Evolutionary conservation across 306 rosid species (phyloP), one percentile per base, ranked within the genome.

Genomic region (Mimosa bimucronata): DNA sequence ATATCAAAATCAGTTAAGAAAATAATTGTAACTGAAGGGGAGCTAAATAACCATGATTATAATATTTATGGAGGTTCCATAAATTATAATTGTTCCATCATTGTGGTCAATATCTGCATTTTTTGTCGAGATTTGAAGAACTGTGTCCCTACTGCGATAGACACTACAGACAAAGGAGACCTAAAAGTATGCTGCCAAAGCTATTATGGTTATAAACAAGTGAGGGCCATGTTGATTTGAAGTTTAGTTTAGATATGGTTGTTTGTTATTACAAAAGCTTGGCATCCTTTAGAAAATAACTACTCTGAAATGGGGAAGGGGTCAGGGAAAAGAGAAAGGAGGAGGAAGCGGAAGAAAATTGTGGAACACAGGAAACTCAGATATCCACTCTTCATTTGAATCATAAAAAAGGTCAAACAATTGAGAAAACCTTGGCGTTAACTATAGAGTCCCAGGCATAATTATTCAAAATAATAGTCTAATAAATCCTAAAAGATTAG

Each of bases 111-210:
- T 23, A 26, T 69, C 46, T 19, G 46, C 70, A 78, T 25, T 55
- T 16, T 52, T 75, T 60, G 73, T 79, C 72, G 31, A 29, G 73
- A 19, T 42, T 23, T 66, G 25, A 21, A n/a, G 73, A 25, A 14
- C 37, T 50, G 19, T 37, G 30, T 52, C 62, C 46, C 8, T 6
- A 31, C 25, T 38, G 19, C 21, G 28, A 57, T 57, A n/a, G n/a
- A n/a, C n/a, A n/a, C n/a, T n/a, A n/a, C n/a, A n/a, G n/a, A n/a
- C n/a, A n/a, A n/a, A n/a, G n/a, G n/a, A n/a, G n/a, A n/a, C n/a
- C n/a, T n/a, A n/a, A n/a, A n/a, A n/a, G n/a, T n/a, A n/a, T n/a
- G n/a, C n/a, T n/a, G n/a, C n/a, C n/a, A n/a, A n/a, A n/a, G n/a
- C n/a, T n/a, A n/a, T n/a, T 48, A 48, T 16, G 21, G 55, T 48